These are phyloP conservation scores for Fusarium brachygibbosum DNA, from an alignment of 2,329 filamentous ascomycete genomes.

Conservation along the genomic window DNA sequence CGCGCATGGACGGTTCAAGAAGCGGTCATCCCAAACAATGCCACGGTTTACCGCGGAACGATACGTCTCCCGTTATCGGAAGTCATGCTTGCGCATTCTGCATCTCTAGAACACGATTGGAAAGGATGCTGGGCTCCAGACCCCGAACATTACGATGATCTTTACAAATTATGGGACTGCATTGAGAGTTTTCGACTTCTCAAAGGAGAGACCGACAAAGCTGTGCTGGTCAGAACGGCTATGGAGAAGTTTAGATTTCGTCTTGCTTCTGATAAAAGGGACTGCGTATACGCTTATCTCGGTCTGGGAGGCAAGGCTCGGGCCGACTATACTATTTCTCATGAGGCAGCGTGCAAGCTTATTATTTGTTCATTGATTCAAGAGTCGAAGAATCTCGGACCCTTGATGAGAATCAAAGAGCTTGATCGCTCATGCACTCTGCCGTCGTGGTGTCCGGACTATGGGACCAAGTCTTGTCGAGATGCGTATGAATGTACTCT, in stretches of 20 bases:
- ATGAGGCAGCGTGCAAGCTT: too few relatives aligned
- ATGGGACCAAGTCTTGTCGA: too few relatives aligned
- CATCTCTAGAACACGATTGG: neutral
- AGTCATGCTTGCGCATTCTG: neutral
- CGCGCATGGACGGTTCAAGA: slow-evolving; percentile 4
- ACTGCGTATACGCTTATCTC: too few relatives aligned
- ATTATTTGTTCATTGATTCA: too few relatives aligned
- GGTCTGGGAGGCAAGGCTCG: too few relatives aligned
- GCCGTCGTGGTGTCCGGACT: too few relatives aligned
- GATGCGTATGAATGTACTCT: neutral
- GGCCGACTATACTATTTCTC: too few relatives aligned
- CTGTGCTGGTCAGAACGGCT: neutral
- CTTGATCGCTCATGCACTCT: too few relatives aligned
- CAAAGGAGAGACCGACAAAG: neutral
- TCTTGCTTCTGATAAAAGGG: too few relatives aligned
- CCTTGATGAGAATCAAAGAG: too few relatives aligned
- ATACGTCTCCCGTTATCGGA: neutral
- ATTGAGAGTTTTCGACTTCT: neutral
- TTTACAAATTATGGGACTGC: neutral
- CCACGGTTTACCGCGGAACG: neutral
- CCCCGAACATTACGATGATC: neutral
- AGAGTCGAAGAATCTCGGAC: too few relatives aligned
- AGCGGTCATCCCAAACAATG: neutral
- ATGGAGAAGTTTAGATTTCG: too few relatives aligned
- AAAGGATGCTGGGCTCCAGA: neutral